Percentiles rank a stretch among this genome's conserved stretches.
Evolutionary conservation across 495 filamentous ascomycete genomes (phyloP).

Genomic region (Trichoderma erinaceum): DNA sequence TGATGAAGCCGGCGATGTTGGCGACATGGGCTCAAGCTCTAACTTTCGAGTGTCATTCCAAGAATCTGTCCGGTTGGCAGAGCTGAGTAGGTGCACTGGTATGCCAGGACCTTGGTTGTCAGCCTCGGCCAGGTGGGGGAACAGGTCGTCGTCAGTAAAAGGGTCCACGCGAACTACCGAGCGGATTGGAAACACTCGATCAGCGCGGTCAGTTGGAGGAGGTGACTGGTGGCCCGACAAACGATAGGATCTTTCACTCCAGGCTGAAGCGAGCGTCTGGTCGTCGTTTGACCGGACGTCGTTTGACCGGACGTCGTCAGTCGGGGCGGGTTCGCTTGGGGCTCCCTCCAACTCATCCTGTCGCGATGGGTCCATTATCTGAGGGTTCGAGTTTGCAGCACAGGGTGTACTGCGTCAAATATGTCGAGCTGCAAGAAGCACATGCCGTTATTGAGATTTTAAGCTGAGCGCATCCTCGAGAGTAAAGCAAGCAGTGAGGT

Average conservation of each 20-base stretch:
- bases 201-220: constrained; percentile 22
- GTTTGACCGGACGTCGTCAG: constrained; percentile 19
- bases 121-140: constrained; percentile 19
- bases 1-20: background rate
- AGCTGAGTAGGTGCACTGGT: background rate
- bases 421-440: background rate
- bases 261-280: background rate
- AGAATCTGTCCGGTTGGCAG: background rate
- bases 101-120: constrained; percentile 13
- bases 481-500: background rate
- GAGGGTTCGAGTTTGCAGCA: background rate
- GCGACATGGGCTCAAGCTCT: background rate
- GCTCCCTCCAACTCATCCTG: background rate
- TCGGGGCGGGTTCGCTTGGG: constrained; percentile 11
- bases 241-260: constrained; percentile 21
- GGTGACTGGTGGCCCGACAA: background rate
- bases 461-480: background rate
- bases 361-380: background rate
- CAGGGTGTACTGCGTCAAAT: background rate
- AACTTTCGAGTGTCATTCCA: constrained; percentile 12
- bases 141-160: constrained; percentile 27
- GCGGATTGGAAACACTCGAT: constrained; percentile 79
- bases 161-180: constrained; percentile 73
- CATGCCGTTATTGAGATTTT: background rate
- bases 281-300: background rate